Percentiles rank a stretch among this genome's conserved stretches.
Conservation (phyloP, 1,139 yeast species). For the Saccharomycopsis hybrid region DNA sequence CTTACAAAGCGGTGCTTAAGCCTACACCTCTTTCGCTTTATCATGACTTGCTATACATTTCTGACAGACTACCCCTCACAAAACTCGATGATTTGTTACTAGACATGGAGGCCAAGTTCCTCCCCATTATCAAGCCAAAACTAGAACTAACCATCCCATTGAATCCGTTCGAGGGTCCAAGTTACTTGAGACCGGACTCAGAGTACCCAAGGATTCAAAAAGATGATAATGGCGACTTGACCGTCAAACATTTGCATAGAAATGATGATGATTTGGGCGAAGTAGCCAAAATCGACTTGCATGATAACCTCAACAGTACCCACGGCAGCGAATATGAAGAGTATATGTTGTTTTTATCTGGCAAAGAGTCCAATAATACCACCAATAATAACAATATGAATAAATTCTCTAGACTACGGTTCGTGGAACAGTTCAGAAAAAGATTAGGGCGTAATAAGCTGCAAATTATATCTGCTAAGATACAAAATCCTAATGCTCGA, state of each 20-base stretch:
- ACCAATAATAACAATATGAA: slow-evolving; percentile 39
- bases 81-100: slow-evolving; percentile 68
- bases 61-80: slow-evolving; percentile 64
- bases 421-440: slow-evolving; percentile 41
- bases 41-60: slow-evolving; percentile 78
- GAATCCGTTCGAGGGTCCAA: slow-evolving; percentile 50
- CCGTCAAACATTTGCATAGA: slow-evolving; percentile 41
- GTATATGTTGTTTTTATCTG: slow-evolving; percentile 53
- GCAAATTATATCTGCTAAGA: slow-evolving; percentile 27
- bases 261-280: slow-evolving; percentile 37
- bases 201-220: slow-evolving; percentile 37
- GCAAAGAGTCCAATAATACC: slow-evolving; percentile 31
- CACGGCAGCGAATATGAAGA: slow-evolving; percentile 89
- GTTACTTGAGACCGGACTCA: slow-evolving; percentile 39
- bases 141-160: slow-evolving; percentile 67
- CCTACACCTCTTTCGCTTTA: slow-evolving; percentile 80
- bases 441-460: slow-evolving; percentile 38
- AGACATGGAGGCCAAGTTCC: slow-evolving; percentile 77
- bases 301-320: slow-evolving; percentile 45
- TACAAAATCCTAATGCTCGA: neutral
- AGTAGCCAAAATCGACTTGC: slow-evolving; percentile 41
- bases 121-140: slow-evolving; percentile 71
- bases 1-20: slow-evolving; percentile 67
- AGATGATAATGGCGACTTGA: slow-evolving; percentile 35
- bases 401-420: slow-evolving; percentile 43